These are phyloP conservation scores for Acanthochlamys bracteata DNA, from an alignment of 106 monocot genomes.

Conservation along the genomic window DNA sequence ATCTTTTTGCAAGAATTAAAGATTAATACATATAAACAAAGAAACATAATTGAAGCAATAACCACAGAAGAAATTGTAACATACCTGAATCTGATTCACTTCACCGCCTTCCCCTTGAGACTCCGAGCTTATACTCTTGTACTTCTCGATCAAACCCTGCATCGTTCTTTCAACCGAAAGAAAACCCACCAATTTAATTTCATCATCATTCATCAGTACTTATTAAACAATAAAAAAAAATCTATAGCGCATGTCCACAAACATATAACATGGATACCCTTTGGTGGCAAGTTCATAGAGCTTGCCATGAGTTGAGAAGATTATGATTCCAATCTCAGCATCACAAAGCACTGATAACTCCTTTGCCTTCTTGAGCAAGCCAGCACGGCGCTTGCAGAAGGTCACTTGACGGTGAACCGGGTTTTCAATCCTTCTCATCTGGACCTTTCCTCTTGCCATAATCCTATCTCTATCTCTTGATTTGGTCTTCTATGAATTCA, in stretches of 20 bases:
- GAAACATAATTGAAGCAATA: too few relatives aligned
- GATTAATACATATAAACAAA: too few relatives aligned
- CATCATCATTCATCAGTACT: background rate
- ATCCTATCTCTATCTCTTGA: too few relatives aligned
- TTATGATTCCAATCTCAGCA: slow-evolving; percentile 17
- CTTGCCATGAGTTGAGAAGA: slow-evolving; percentile 15
- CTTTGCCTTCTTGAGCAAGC: slow-evolving; percentile 15
- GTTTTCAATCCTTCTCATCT: slow-evolving; percentile 19
- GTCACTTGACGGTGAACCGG: slow-evolving; percentile 14
- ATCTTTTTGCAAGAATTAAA: too few relatives aligned
- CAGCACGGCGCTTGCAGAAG: slow-evolving; percentile 17
- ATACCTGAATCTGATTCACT: slow-evolving; percentile 24
- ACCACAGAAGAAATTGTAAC: background rate
- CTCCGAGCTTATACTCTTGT: slow-evolving; percentile 18
- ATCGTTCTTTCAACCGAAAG: slow-evolving; percentile 11
- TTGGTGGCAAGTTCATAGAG: slow-evolving; percentile 16
- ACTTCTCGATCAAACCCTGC: slow-evolving; percentile 29
- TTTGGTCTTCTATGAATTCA: background rate
- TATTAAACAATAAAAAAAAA: background rate
- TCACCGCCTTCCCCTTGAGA: slow-evolving; percentile 13
- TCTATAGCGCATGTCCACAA: background rate
- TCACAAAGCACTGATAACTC: slow-evolving; percentile 18
- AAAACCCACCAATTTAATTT: background rate
- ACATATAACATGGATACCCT: slow-evolving; percentile 1
- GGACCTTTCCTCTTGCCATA: slow-evolving; percentile 16